phyloP scores from a whole-genome alignment of 148 eudicot genomes.

The Rhododendron kiyosumense region DNA sequence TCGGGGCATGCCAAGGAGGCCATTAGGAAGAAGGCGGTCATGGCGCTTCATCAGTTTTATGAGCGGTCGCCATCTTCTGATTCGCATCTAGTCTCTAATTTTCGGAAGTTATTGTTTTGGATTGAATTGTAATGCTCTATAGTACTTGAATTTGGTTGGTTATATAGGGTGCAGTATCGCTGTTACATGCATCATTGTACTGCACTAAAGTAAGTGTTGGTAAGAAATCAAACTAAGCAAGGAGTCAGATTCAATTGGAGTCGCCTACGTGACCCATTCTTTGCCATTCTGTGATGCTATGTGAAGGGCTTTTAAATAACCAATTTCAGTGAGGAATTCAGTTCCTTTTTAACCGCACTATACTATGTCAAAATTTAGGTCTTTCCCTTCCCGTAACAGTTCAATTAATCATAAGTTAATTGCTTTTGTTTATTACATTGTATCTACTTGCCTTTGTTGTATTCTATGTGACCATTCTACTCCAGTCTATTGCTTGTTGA shows the following conservation, averaged over 20 bases:
- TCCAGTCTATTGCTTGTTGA: neutral
- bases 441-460: neutral
- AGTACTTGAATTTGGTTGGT: neutral
- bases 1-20: conserved; percentile 75
- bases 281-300: neutral
- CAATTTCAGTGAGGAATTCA: neutral
- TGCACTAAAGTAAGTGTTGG: neutral
- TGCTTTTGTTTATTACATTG: neutral
- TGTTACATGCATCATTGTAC: neutral
- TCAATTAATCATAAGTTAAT: neutral
- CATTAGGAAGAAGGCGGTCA: conserved; percentile 92
- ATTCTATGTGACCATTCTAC: neutral
- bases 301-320: neutral
- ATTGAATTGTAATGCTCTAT: neutral
- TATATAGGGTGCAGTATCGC: neutral
- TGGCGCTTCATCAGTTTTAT: conserved; percentile 92
- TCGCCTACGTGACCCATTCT: neutral
- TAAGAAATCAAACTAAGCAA: neutral
- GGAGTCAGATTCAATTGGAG: neutral
- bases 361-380: neutral
- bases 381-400: neutral
- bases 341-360: neutral
- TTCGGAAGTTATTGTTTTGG: conserved; percentile 54
- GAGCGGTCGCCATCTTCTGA: conserved; percentile 74
- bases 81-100: conserved; percentile 65